These are phyloP conservation scores for Gossypium longicalyx DNA, from an alignment of 345 rosid species.

Conservation along the genomic window DNA sequence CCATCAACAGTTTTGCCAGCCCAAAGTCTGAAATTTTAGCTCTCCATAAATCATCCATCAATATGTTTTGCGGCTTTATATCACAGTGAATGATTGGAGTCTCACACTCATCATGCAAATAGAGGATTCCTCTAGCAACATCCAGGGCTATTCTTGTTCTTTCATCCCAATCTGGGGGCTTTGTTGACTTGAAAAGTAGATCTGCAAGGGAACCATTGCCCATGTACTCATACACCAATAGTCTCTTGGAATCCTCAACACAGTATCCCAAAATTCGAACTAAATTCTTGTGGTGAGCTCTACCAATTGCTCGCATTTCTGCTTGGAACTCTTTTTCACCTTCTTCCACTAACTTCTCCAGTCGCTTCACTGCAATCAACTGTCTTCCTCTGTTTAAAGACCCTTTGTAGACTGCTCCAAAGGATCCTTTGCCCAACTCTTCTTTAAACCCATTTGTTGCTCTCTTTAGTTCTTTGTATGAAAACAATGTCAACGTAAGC, in stretches of 20 bases:
- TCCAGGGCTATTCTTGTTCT: constrained; percentile 36
- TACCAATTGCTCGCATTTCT: constrained; percentile 37
- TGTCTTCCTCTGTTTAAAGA: neutral
- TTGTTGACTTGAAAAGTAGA: constrained; percentile 31
- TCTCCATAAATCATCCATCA: constrained; percentile 31
- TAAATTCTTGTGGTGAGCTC: constrained; percentile 40
- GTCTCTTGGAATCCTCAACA: constrained; percentile 31
- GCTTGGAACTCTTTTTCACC: constrained; percentile 42
- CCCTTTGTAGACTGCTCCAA: constrained; percentile 33
- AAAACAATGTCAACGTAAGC: constrained; percentile 4
- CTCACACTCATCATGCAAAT: constrained; percentile 44
- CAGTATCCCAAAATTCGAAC: constrained; percentile 41
- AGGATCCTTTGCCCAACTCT: constrained; percentile 28
- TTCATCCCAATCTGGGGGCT: constrained; percentile 27
- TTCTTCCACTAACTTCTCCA: constrained; percentile 36
- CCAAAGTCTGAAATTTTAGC: constrained; percentile 32
- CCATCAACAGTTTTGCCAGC: constrained; percentile 40
- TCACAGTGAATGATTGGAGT: constrained; percentile 44
- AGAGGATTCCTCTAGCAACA: constrained; percentile 38
- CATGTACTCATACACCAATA: constrained; percentile 46
- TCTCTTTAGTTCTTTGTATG: constrained; percentile 17
- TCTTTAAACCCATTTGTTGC: constrained; percentile 27
- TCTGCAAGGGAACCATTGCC: constrained; percentile 37
- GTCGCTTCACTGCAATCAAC: constrained; percentile 33
- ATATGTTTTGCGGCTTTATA: constrained; percentile 46